phyloP scores from a whole-genome alignment of 345 rosid genomes.

The Clarkia xantiana region DNA sequence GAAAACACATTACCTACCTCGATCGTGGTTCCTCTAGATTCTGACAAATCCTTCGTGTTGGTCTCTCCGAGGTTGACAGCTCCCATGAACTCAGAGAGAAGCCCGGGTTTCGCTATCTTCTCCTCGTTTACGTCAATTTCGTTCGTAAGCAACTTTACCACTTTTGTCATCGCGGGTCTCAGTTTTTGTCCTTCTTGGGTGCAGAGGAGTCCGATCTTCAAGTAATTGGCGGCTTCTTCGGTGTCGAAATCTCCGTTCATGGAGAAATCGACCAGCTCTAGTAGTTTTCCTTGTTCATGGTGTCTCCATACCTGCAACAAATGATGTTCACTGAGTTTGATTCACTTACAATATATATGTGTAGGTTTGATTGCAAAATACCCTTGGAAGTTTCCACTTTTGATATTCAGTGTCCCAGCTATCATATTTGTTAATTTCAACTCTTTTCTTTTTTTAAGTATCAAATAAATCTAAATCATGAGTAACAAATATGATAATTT shows the following conservation, averaged over 20 bases:
- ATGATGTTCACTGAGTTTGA: slow-evolving; percentile 17
- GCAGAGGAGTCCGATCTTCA: slow-evolving; percentile 45
- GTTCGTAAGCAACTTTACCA: slow-evolving; percentile 31
- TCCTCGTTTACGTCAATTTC: slow-evolving; percentile 18
- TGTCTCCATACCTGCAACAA: slow-evolving; percentile 38
- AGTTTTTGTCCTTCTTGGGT: slow-evolving; percentile 40
- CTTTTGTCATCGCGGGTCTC: slow-evolving; percentile 38
- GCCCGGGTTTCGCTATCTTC: slow-evolving; percentile 31
- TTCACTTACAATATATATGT: too few species aligned
- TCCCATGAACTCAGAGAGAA: slow-evolving; percentile 23
- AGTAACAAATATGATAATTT: too few species aligned
- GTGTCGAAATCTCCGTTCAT: slow-evolving; percentile 16
- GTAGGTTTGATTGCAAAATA: too few species aligned
- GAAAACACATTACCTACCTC: slow-evolving; percentile 16
- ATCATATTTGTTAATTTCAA: too few species aligned
- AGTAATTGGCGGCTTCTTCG: slow-evolving; percentile 34
- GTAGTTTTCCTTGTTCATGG: slow-evolving; percentile 16
- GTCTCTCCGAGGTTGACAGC: slow-evolving; percentile 8
- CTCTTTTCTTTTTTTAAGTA: too few species aligned
- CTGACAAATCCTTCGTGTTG: slow-evolving; percentile 26
- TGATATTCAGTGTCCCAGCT: too few species aligned
- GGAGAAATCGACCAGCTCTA: slow-evolving; percentile 24
- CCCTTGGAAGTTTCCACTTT: too few species aligned
- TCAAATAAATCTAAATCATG: too few species aligned
- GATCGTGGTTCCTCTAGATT: too few species aligned